Percentiles rank a stretch among this genome's conserved stretches.
Conservation (phyloP, 108 stramenopile genomes). For the Skeletonema costatum region DNA sequence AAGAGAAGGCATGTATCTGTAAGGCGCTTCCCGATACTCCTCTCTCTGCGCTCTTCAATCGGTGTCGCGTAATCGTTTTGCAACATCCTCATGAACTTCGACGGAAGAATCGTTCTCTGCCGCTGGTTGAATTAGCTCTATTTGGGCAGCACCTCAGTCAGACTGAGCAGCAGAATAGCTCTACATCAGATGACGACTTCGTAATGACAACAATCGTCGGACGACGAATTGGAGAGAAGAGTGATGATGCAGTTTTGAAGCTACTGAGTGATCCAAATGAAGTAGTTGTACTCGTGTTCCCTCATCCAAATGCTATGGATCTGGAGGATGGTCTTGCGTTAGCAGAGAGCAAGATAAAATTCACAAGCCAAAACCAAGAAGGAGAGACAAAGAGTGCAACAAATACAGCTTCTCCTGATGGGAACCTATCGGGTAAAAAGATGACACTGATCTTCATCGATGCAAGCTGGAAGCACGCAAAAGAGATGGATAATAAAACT, state of each 20-base stretch:
- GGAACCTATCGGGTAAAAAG: slow-evolving; percentile 21
- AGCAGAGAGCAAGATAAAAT: slow-evolving; percentile 22
- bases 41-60: slow-evolving; percentile 27
- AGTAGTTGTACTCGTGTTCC: slow-evolving; percentile 44
- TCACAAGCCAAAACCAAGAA: slow-evolving; percentile 4
- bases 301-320: slow-evolving; percentile 40
- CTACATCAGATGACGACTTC: slow-evolving; percentile 11
- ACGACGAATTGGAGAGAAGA: slow-evolving; percentile 51
- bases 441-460: slow-evolving; percentile 67
- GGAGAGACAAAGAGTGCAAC: too few species aligned
- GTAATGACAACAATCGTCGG: slow-evolving; percentile 49
- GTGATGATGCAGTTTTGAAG: slow-evolving; percentile 32
- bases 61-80: slow-evolving; percentile 54
- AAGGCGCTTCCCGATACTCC: slow-evolving; percentile 45
- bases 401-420: background rate
- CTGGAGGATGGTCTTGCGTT: slow-evolving; percentile 37
- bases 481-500: slow-evolving; percentile 74
- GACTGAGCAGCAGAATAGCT: background rate
- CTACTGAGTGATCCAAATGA: slow-evolving; percentile 38
- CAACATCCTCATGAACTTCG: slow-evolving; percentile 79
- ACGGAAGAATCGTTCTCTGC: slow-evolving; percentile 72
- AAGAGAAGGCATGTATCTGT: slow-evolving; percentile 59
- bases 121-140: slow-evolving; percentile 68
- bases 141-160: background rate
- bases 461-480: slow-evolving; percentile 83